Evolutionary conservation across 2,329 filamentous ascomycete genomes (phyloP).

Genomic region (Aspergillus caelatus): DNA sequence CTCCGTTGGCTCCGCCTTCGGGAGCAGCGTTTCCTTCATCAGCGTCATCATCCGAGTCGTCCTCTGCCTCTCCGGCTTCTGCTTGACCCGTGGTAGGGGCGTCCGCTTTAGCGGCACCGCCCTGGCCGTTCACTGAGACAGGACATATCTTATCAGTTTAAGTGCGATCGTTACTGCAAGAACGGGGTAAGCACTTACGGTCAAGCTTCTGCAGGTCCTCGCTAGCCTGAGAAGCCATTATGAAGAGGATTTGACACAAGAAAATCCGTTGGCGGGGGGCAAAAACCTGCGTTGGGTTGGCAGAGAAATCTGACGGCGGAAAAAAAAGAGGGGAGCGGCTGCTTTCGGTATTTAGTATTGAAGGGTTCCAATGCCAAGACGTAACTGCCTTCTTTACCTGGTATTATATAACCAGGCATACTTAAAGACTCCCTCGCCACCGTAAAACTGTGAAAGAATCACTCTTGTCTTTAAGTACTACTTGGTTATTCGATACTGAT

Average conservation of each 20-base stretch:
- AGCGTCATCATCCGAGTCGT: conserved; percentile 59
- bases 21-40: conserved; percentile 49
- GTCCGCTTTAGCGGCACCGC: conserved; percentile 37
- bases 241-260: conserved; percentile 25
- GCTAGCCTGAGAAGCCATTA: conserved; percentile 47
- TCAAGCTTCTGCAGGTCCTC: conserved; percentile 46
- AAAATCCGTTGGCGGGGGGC: conserved; percentile 21
- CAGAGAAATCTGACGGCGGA: conserved; percentile 8
- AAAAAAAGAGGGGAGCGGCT: conserved; percentile 22
- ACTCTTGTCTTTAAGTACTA: background rate
- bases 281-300: conserved; percentile 23
- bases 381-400: background rate
- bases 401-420: background rate
- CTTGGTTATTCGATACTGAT: background rate
- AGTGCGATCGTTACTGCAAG: background rate
- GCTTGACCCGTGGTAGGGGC: conserved; percentile 34
- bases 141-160: conserved; percentile 24
- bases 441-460: background rate
- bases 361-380: conserved; percentile 15
- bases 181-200: conserved; percentile 30
- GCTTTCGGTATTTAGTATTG: conserved; percentile 1
- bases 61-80: conserved; percentile 52
- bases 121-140: conserved; percentile 42
- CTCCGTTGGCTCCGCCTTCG: conserved; percentile 43
- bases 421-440: background rate